phyloP scores from a whole-genome alignment of 345 rosid genomes.

The Hibiscus trionum region DNA sequence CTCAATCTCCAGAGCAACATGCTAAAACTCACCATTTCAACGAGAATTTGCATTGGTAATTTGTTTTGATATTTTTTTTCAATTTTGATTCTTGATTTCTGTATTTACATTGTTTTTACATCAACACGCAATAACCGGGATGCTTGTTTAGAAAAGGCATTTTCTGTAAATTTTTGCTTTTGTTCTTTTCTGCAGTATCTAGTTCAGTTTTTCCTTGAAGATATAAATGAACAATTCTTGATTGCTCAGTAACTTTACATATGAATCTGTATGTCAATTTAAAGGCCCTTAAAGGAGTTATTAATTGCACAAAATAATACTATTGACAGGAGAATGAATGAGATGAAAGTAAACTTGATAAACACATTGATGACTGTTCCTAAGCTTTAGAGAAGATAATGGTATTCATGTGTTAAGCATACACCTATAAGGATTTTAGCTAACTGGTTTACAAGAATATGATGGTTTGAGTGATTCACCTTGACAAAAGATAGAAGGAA shows the following conservation, averaged over 20 bases:
- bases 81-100: background rate
- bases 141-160: background rate
- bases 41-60: slow-evolving; percentile 78
- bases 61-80: background rate
- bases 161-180: background rate
- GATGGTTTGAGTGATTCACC: background rate
- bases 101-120: background rate
- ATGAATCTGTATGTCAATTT: background rate
- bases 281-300: background rate
- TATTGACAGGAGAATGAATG: background rate
- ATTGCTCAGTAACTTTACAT: background rate
- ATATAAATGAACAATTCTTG: background rate
- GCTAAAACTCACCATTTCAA: slow-evolving; percentile 51
- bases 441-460: background rate
- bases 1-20: slow-evolving; percentile 33
- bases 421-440: background rate
- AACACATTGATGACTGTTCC: background rate
- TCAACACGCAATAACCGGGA: background rate
- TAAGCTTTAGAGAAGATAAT: background rate
- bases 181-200: background rate
- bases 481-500: background rate
- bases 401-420: background rate
- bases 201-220: background rate
- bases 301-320: background rate
- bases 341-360: background rate